Base-by-base conservation (phyloP, 2,329 filamentous ascomycete species). In the Beauveria sp. region DNA sequence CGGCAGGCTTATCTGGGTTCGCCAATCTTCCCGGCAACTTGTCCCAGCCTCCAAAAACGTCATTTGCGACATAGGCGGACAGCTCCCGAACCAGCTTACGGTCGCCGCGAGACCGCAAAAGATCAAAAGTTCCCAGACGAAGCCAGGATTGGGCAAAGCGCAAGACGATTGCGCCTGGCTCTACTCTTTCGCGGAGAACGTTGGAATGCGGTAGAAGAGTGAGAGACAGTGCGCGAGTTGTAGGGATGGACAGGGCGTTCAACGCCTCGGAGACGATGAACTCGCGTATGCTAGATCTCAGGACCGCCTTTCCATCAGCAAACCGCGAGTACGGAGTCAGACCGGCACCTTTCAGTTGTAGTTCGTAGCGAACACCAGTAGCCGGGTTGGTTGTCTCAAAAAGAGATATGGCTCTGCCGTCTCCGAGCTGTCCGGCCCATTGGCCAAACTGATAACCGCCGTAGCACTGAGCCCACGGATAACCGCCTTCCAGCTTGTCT, bases 401-500 rank as follows among this genome's bases (percentile, higher is more conserved):
- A 1, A 99, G 80, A 42, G 91, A 96, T 67, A 99, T 98, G 34
- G 93, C 95, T 61, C 95, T 84, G 43, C 95, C 95, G 71, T 99
- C 95, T 48, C 95, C 95, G 1, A 99, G 84, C 74, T 99, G 95
- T 6, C 95, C 93, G 3, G 95, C 95, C 93, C 93, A 99, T 66
- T 89, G 86, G 6, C 95, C 95, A 71, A 88, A 86, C 70, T 87
- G 82, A 70, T 83, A 86, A 62, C 93, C 93, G 62, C 95, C 95
- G 73, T 99, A 99, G 77, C 95, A 98, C 76, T 99, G 95, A 38
- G 95, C 93, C 95, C 95, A 99, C 0, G 95, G 93, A 72, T 99
- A 99, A 49, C 95, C 86, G 22, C 89, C 88, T 62, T 85, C 77
- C 26, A 77, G 72, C 66, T 79, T 81, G 62, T 86, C 82, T 63